Conservation (phyloP, 1,284 basidiomycete species). For the Cronartium ribicola region DNA sequence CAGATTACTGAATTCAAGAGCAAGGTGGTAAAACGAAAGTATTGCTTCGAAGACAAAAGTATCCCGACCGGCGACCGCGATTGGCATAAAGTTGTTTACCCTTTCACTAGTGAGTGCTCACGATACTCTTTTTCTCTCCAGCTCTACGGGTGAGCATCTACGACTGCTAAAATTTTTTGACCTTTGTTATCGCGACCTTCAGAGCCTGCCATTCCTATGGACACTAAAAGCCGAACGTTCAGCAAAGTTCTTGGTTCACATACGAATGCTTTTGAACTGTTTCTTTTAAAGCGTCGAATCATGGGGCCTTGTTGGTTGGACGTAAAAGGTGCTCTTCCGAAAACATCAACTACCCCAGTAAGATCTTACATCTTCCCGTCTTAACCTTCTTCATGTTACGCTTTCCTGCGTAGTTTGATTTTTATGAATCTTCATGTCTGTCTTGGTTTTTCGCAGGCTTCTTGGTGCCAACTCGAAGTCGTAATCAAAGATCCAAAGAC, state of each 20-base stretch:
- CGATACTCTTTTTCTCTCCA: not conserved
- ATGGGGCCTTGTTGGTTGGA: conserved; percentile 99
- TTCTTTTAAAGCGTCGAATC: conserved; percentile 93
- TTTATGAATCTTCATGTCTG: not conserved
- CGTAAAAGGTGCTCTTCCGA: conserved; percentile 63
- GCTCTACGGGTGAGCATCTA: not conserved
- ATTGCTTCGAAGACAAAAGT: conserved; percentile 83
- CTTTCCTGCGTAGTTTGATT: not conserved
- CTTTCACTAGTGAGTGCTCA: conserved; percentile 64
- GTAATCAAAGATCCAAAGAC: conserved; percentile 78
- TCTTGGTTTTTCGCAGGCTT: conserved; percentile 59
- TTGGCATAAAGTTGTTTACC: conserved; percentile 90
- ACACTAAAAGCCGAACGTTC: conserved; percentile 75
- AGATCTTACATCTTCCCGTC: conserved; percentile 62
- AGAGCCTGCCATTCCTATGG: conserved; percentile 59
- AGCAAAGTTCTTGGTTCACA: conserved; percentile 85
- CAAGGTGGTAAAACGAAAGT: conserved; percentile 82
- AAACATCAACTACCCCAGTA: conserved; percentile 22
- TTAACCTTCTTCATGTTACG: conserved; percentile 2
- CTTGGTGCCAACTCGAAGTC: conserved; percentile 94
- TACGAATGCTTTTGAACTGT: conserved; percentile 84
- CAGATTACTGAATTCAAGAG: conserved; percentile 61
- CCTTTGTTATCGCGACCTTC: not conserved
- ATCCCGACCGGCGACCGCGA: conserved; percentile 73
- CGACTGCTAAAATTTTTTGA: not conserved